phyloP scores from a whole-genome alignment of 2,329 filamentous ascomycete species.

The Celoporthe dispersa region DNA sequence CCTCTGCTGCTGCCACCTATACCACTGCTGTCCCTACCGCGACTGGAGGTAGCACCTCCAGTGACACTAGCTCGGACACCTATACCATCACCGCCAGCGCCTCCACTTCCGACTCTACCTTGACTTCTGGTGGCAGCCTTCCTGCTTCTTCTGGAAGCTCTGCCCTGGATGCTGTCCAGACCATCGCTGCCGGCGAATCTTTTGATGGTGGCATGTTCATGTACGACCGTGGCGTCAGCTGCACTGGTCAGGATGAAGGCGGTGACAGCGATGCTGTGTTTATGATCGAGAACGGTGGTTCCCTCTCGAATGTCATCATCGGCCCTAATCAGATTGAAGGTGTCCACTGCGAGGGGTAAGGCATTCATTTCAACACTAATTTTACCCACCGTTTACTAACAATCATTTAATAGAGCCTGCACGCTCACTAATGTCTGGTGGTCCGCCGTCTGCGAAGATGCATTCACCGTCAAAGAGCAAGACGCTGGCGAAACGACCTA shows the following conservation, averaged over 20 bases:
- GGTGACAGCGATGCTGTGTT: slow-evolving; percentile 51
- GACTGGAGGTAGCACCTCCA: not conserved
- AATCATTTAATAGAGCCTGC: slow-evolving; percentile 39
- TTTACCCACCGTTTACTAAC: not conserved
- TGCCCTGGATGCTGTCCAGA: slow-evolving; percentile 23
- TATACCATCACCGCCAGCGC: not conserved
- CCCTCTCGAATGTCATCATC: slow-evolving; percentile 56
- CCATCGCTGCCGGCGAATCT: slow-evolving; percentile 26
- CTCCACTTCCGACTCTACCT: not conserved
- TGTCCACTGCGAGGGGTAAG: slow-evolving; percentile 49
- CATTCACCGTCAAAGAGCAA: slow-evolving; percentile 42
- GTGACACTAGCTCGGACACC: not conserved
- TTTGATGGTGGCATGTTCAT: slow-evolving; percentile 42
- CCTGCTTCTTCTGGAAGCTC: slow-evolving; percentile 25
- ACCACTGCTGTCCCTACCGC: not conserved
- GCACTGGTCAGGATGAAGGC: slow-evolving; percentile 30
- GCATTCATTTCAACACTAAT: not conserved
- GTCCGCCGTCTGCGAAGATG: slow-evolving; percentile 43
- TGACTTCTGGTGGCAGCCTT: slow-evolving; percentile 19
- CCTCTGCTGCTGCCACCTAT: not conserved
- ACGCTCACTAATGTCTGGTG: slow-evolving; percentile 44
- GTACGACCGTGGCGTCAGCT: slow-evolving; percentile 30
- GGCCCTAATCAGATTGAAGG: slow-evolving; percentile 53
- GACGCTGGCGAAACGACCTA: slow-evolving; percentile 40
- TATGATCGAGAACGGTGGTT: slow-evolving; percentile 53